Evolutionary conservation across 768 basidiomycete genomes (phyloP), one percentile per base, ranked within the genome.

Genomic region (Mycena alexandri): DNA sequence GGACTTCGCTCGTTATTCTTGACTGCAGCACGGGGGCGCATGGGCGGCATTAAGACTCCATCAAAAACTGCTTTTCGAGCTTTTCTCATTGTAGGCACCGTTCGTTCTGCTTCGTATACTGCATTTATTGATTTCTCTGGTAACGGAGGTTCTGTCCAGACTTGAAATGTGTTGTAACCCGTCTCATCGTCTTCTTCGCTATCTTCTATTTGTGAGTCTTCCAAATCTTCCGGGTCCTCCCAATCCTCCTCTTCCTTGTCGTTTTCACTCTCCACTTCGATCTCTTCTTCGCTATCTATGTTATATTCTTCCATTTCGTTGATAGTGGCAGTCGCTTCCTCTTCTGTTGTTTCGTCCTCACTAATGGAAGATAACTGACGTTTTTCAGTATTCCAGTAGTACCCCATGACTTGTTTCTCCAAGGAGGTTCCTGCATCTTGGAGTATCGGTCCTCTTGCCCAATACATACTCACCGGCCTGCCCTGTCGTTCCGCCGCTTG

Each of bases 371-470:
- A 6, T 9, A 46, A 22, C 14, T 46, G 43, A 2, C 6, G 43
- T 1, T 16, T 19, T 9, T 48, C 41, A 13, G 22, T 34, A 2
- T 60, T 50, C 58, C 58, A 60, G 29, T 60, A 60, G n/a, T 21
- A 60, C 9, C 58, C 58, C 58, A 60, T 60, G n/a, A 60, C 58
- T 25, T 60, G 58, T 41, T 50, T 38, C n/a, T 60, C 58, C 16
- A 60, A 14, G 21, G 3, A 5, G 5, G 47, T 60, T 19, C 58
- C 58, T 2, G 22, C 47, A 19, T 60, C 38, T 17, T 60, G 46
- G 0, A 60, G 17, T 1, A 60, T 41, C 3, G 58, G 58, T 5
- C 34, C 47, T 1, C 19, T 3, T 10, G 25, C 5, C 58, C 58
- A 60, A 25, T 50, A 60, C 48, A 60, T 48, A 4, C 34, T 41